Conservation (phyloP, 192 early-diverging fungal species). For the Cladochytrium replicatum region DNA sequence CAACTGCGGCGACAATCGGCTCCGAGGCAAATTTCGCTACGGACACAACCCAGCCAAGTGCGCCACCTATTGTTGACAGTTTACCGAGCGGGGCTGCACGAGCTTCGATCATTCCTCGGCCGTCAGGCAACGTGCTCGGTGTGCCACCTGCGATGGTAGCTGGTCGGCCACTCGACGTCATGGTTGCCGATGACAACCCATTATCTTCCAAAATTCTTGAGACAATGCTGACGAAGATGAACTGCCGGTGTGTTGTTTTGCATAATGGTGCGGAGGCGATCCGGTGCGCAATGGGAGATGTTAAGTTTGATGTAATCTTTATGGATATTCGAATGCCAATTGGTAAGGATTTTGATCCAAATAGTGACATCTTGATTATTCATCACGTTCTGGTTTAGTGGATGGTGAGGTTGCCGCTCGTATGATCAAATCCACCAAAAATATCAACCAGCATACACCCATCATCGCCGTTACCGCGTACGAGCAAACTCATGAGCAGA, state of each 20-base stretch:
- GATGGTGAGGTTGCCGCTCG: constrained; percentile 83
- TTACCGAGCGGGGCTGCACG: background rate
- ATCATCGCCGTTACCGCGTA: constrained; percentile 72
- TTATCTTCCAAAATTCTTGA: constrained; percentile 83
- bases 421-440: constrained; percentile 91
- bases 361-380: background rate
- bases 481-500: constrained; percentile 36
- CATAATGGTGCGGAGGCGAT: constrained; percentile 87
- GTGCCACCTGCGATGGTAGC: background rate
- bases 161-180: constrained; percentile 27
- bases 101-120: too few species aligned
- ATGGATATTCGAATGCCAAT: constrained; percentile 93
- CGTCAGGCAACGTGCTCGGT: background rate
- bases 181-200: constrained; percentile 90
- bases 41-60: background rate
- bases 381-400: constrained; percentile 37
- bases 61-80: background rate
- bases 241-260: constrained; percentile 74
- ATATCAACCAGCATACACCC: constrained; percentile 74
- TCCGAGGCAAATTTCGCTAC: too few species aligned
- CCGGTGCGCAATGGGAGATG: constrained; percentile 75
- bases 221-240: constrained; percentile 61
- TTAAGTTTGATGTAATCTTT: constrained; percentile 88
- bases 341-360: constrained; percentile 37
- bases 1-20: too few species aligned